A percentile compares a stretch with the other conserved stretches of the same genome.
phyloP scores from a whole-genome alignment of 1,284 basidiomycete species.

The Cutaneotrichosporon mucoides region DNA sequence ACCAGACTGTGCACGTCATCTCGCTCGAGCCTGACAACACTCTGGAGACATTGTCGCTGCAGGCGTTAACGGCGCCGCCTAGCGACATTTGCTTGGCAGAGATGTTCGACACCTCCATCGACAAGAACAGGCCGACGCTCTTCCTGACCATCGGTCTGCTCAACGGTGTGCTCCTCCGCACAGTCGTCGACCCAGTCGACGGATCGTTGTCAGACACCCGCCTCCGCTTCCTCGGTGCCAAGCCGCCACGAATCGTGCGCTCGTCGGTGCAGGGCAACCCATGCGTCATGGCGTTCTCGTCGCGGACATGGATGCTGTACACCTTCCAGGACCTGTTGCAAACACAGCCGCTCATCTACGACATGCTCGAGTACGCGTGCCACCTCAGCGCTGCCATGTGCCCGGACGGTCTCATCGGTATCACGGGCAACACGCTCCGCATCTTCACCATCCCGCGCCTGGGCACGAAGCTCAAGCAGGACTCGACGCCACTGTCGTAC shows the following conservation, averaged over 20 bases:
- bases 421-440: conserved; percentile 83
- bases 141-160: conserved; percentile 97
- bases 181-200: conserved; percentile 89
- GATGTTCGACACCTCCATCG: conserved; percentile 93
- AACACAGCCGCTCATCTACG: conserved; percentile 95
- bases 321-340: conserved; percentile 93
- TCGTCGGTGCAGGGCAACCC: conserved; percentile 81
- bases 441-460: conserved; percentile 96
- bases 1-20: conserved; percentile 96
- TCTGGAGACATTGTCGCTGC: conserved; percentile 88
- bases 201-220: conserved; percentile 95
- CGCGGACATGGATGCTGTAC: conserved; percentile 94
- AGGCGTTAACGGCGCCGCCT: conserved; percentile 91
- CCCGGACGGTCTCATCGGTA: conserved; percentile 94
- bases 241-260: conserved; percentile 83
- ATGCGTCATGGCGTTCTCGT: conserved; percentile 89
- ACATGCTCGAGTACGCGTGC: conserved; percentile 92
- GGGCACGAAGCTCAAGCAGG: conserved; percentile 93
- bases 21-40: conserved; percentile 95
- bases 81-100: conserved; percentile 96
- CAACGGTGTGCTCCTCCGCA: conserved; percentile 92
- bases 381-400: conserved; percentile 94
- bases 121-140: conserved; percentile 89
- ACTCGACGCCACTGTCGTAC: conserved; percentile 80
- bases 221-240: conserved; percentile 91